Evolutionary conservation across 2,329 filamentous ascomycete genomes (phyloP), one percentile per base, ranked within the genome.

Genomic region (Trichoderma gracile): DNA sequence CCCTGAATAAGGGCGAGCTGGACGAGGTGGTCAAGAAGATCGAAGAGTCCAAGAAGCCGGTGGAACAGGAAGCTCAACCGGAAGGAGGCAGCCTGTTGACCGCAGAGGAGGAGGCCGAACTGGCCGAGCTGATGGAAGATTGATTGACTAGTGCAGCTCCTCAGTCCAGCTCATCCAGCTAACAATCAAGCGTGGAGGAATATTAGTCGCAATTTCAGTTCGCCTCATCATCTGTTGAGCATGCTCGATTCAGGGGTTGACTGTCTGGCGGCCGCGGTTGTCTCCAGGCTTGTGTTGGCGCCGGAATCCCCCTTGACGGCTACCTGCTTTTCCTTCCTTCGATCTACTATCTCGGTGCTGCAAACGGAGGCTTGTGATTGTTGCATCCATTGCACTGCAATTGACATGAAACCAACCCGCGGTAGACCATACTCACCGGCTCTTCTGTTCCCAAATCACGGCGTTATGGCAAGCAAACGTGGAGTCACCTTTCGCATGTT

Each of bases 61-160:
- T 86, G 67, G 81, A 83, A 69, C 78, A 79, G 30, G 75, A 80
- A 63, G 76, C 79, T 50, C 78, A 79, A 64, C 76, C 80, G 65
- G 73, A 74, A 69, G 76, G 76, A 40, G 78, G 78, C 68, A 79
- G 81, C 45, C 66, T 88, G 72, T 79, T 97, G 77, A 97, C 93
- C 5, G 89, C 86, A 14, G 94, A 98, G 70, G 95, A 99, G 75
- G 94, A 98, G 76, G 89, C 90, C 5, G 95, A 98, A 76, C 81
- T 99, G 68, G 93, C 92, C 15, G 95, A 93, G 68, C 78, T 99
- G 74, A 91, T 99, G 91, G 88, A 91, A 67, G 83, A 76, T 9
- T 57, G 49, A 65, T 58, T 23, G 52, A 17, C n/a, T 17, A 17
- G 38, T n/a, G 4, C 30, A 33, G 9, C 33, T 38, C 33, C 33